Conservation (phyloP, 2,329 filamentous ascomycete species). For the Gaeumannomyces tritici region DNA sequence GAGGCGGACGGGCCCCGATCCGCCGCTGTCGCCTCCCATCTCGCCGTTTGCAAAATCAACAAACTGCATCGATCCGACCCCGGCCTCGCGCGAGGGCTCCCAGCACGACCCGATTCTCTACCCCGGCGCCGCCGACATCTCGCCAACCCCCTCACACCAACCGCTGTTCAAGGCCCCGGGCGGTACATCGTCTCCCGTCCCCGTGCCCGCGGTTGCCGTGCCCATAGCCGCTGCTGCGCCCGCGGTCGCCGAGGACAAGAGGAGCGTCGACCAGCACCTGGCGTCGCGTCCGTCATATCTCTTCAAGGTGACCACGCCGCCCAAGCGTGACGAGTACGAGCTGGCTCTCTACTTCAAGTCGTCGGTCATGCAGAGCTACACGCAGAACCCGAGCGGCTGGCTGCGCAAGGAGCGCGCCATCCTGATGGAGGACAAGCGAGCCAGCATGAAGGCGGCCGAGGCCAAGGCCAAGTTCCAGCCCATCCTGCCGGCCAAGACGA, state of each 20-base stretch:
- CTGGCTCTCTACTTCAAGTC: slow-evolving; percentile 42
- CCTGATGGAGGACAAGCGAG: slow-evolving; percentile 37
- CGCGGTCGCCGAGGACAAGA: slow-evolving; percentile 23
- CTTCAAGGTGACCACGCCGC: slow-evolving; percentile 35
- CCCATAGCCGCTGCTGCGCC: slow-evolving; percentile 25
- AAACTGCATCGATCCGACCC: slow-evolving; percentile 20
- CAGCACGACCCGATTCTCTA: slow-evolving; percentile 49
- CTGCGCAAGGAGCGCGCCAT: slow-evolving; percentile 39
- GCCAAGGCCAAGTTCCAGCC: slow-evolving; percentile 24
- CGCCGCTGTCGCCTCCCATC: slow-evolving; percentile 47
- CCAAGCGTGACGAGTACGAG: slow-evolving; percentile 43
- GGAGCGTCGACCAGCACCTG: slow-evolving; percentile 41
- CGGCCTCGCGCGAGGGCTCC: slow-evolving; percentile 14
- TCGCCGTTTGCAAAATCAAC: slow-evolving; percentile 38
- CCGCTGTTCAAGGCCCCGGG: slow-evolving; percentile 37
- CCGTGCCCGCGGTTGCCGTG: slow-evolving; percentile 26
- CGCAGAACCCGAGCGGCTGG: slow-evolving; percentile 35
- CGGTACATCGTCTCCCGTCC: slow-evolving; percentile 12
- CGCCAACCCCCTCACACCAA: slow-evolving; percentile 30
- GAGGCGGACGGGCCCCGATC: slow-evolving; percentile 27
- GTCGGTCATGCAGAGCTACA: slow-evolving; percentile 37
- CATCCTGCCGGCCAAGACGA: slow-evolving; percentile 26
- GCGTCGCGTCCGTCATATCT: slow-evolving; percentile 29
- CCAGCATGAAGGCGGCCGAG: slow-evolving; percentile 19
- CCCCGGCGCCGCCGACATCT: slow-evolving; percentile 30